Evolutionary conservation across 345 rosid genomes (phyloP).

Genomic region (Citrus glauca): DNA sequence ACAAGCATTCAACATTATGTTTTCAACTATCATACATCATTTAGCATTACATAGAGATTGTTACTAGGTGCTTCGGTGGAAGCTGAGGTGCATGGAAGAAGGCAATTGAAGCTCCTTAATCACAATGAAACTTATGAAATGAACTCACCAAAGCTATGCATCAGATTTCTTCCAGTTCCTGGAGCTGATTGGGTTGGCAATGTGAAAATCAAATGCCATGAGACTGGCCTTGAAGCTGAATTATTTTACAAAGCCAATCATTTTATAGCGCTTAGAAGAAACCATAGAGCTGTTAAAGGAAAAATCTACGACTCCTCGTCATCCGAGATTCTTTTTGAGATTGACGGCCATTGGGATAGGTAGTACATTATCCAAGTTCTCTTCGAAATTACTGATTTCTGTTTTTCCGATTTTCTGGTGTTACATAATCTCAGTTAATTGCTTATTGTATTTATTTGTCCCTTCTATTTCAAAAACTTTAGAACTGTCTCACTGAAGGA

Average conservation of each 20-base stretch:
- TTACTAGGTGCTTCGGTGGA: constrained; percentile 58
- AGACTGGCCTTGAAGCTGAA: constrained; percentile 62
- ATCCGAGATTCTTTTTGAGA: constrained; percentile 35
- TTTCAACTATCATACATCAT: no score
- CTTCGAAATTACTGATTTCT: no score
- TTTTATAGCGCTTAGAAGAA: constrained; percentile 33
- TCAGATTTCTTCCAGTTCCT: constrained; percentile 57
- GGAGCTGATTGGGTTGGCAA: constrained; percentile 65
- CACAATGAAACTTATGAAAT: constrained; percentile 65
- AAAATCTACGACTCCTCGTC: constrained; percentile 53
- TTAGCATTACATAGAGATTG: no score
- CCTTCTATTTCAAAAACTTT: neutral
- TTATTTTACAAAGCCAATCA: constrained; percentile 38
- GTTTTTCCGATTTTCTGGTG: no score
- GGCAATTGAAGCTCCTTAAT: constrained; percentile 51
- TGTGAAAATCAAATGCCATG: constrained; percentile 53
- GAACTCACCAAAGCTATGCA: constrained; percentile 66
- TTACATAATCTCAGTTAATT: no score
- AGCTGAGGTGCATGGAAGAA: constrained; percentile 60
- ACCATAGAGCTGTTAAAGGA: constrained; percentile 53
- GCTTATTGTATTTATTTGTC: no score
- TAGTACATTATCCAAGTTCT: neutral
- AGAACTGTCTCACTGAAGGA: constrained; percentile 68
- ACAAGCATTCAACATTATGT: no score
- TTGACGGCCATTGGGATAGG: constrained; percentile 84